Evolutionary conservation across 1,139 yeast genomes (phyloP), one percentile per base, ranked within the genome.

Genomic region (Blastobotrys malaysiensis): DNA sequence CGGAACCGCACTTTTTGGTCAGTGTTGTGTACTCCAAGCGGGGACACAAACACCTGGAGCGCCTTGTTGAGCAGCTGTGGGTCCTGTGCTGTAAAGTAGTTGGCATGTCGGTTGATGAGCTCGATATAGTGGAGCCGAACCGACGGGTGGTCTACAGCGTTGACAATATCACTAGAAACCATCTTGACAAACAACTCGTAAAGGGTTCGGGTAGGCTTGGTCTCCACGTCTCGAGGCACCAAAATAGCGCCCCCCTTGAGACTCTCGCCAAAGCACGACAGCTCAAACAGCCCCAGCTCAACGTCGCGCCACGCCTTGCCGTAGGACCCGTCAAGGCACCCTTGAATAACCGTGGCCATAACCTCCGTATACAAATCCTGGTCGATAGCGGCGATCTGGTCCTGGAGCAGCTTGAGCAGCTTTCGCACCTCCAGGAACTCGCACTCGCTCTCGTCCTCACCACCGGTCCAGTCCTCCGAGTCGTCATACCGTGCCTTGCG

Each of bases 71-170:
- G 74, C 49, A 88, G 73, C 22, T 45, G 43, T 18, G 36, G 46
- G 9, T 44, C 46, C 26, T 43, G 51, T 4, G 45, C 47, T 51
- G 76, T 78, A 64, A 90, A 80, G 61, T 86, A 84, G 43, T 79
- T 74, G 61, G 86, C 83, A 65, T 90, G 95, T 63, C 90, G 86
- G 54, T 89, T 86, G 48, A 89, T 81, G 45, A 91, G 76, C 67
- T 93, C 99, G 75, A 93, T 88, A 62, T 87, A 88, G 53, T 80
- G 79, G 39, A 88, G 73, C 66, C 89, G 97, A 57, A 90, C 82
- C 54, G 86, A 77, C 18, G 96, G 90, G 68, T 91, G 96, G 72
- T 57, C 72, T 64, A 72, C 53, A 57, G 60, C 50, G 63, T 75
- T 54, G 9, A 70, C 73, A 39, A 80, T 76, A 54, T 80, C 76